Conservation (phyloP, 441 rosid genomes). For the Metrosideros polymorpha region DNA sequence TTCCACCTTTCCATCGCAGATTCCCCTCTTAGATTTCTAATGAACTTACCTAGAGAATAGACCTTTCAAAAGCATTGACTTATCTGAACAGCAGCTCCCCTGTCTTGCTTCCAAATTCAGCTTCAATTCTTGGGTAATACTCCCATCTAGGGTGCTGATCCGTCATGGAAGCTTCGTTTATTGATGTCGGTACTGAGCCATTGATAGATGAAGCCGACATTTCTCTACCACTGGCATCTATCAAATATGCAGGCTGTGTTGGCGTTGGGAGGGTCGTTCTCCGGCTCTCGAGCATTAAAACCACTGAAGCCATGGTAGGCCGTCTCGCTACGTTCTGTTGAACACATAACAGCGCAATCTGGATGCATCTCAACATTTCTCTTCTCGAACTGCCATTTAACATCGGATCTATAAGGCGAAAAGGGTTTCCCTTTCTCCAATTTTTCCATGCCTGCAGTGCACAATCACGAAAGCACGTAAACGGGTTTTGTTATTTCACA, state of each 20-base stretch:
- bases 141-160: not conserved
- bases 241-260: not conserved
- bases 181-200: not conserved
- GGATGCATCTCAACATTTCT: not conserved
- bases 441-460: not conserved
- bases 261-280: not conserved
- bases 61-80: not conserved
- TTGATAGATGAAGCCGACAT: not conserved
- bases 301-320: not conserved
- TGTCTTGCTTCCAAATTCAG: not conserved
- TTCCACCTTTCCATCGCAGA: not conserved
- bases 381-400: not conserved
- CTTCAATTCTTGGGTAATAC: not conserved
- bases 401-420: not conserved
- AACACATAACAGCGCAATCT: not conserved
- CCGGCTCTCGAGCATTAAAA: not conserved
- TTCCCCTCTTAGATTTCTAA: not conserved
- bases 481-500: not conserved
- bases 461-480: not conserved
- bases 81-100: not conserved
- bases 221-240: not conserved
- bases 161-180: not conserved
- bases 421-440: not conserved
- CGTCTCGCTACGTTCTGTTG: not conserved
- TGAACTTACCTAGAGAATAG: not conserved